Evolutionary conservation across 495 filamentous ascomycete genomes (phyloP).

Genomic region (Penicillium chermesinum): DNA sequence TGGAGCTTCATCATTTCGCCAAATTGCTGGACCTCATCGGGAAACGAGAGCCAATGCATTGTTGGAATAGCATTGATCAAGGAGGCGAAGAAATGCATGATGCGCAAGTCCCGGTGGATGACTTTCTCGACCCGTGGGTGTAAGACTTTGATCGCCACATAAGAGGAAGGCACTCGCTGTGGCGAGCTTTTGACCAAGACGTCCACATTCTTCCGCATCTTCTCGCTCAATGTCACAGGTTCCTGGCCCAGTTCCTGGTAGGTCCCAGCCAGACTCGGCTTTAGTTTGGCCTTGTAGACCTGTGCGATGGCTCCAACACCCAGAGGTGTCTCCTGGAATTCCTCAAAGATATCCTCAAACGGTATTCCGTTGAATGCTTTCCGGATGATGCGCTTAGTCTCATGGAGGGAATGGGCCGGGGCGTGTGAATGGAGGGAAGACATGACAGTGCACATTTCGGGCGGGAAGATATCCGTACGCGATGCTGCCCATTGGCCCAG

Average conservation of each 20-base stretch:
- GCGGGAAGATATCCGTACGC: constrained; percentile 95
- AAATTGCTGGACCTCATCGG: constrained; percentile 90
- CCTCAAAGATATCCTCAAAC: constrained; percentile 94
- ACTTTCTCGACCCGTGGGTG: constrained; percentile 87
- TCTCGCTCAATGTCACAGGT: constrained; percentile 53
- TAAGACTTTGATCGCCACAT: constrained; percentile 95
- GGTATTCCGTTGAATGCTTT: constrained; percentile 72
- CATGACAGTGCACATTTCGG: constrained; percentile 86
- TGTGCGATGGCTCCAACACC: constrained; percentile 97
- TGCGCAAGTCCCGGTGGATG: constrained; percentile 81
- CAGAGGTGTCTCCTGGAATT: constrained; percentile 85
- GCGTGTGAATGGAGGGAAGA: constrained; percentile 92
- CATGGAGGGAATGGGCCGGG: constrained; percentile 78
- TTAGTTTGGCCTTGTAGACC: constrained; percentile 93
- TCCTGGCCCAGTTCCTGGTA: constrained; percentile 48
- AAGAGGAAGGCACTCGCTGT: constrained; percentile 78
- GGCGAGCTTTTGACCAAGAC: constrained; percentile 80
- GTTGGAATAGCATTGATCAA: constrained; percentile 84
- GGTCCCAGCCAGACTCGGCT: constrained; percentile 64
- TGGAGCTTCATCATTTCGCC: constrained; percentile 98
- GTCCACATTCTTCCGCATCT: constrained; percentile 76
- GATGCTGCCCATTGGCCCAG: constrained; percentile 99
- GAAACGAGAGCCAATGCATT: constrained; percentile 95
- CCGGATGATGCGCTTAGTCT: constrained; percentile 71
- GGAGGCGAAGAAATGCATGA: constrained; percentile 90